Conservation (phyloP, 768 basidiomycete genomes). For the Kwoniella sp. region DNA sequence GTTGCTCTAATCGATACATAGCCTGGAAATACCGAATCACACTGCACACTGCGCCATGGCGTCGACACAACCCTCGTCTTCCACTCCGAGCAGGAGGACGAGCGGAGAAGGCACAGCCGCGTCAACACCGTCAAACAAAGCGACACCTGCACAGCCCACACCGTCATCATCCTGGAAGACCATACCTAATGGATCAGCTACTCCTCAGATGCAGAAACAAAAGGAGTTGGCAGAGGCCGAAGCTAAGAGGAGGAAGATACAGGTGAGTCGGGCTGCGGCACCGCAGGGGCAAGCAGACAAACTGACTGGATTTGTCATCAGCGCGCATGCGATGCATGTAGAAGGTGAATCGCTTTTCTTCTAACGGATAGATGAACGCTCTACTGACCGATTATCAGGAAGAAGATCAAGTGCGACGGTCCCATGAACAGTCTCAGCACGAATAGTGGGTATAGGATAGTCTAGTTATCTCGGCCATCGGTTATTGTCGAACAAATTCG, state of each 20-base stretch:
- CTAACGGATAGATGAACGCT: too few relatives aligned
- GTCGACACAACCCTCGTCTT: conserved; percentile 2
- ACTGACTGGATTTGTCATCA: conserved; percentile 6
- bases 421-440: conserved; percentile 46
- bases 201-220: conserved; percentile 50
- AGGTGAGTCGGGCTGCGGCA: conserved; percentile 28
- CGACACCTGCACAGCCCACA: neutral
- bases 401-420: conserved; percentile 75
- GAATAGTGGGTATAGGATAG: conserved; percentile 45
- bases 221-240: conserved; percentile 63
- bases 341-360: conserved; percentile 15
- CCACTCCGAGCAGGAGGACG: neutral
- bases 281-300: too few relatives aligned
- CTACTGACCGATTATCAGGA: conserved; percentile 55
- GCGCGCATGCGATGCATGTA: conserved; percentile 42
- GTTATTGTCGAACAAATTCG: neutral
- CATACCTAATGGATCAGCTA: neutral
- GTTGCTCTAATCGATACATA: too few relatives aligned
- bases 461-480: conserved; percentile 1
- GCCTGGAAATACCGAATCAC: too few relatives aligned
- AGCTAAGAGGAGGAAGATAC: conserved; percentile 49
- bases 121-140: neutral
- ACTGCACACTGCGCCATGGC: neutral
- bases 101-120: conserved; percentile 12
- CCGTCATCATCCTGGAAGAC: neutral